Evolutionary conservation across 1,284 basidiomycete genomes (phyloP).

Genomic region (Porogramme epimiltina): DNA sequence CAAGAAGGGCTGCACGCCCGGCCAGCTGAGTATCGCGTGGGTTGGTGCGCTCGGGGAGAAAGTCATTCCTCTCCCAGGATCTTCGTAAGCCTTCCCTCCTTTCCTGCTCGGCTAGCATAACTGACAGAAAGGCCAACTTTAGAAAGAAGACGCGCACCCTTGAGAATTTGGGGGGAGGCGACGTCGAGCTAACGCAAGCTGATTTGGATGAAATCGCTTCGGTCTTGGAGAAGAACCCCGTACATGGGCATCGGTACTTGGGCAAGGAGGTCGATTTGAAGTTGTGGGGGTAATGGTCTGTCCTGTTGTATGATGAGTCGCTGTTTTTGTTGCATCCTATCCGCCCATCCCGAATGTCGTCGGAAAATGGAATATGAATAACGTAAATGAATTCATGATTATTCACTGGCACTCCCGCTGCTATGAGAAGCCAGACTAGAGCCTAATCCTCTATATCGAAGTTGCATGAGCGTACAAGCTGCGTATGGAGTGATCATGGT

Average conservation of each 20-base stretch:
- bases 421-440: too few relatives aligned
- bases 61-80: constrained; percentile 57
- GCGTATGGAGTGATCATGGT: too few relatives aligned
- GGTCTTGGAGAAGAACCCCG: constrained; percentile 24
- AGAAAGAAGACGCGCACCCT: constrained; percentile 39
- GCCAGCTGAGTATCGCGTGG: constrained; percentile 69
- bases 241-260: constrained; percentile 31
- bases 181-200: constrained; percentile 41
- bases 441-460: too few relatives aligned
- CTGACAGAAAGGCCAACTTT: too few relatives aligned
- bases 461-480: too few relatives aligned
- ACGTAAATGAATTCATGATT: too few relatives aligned
- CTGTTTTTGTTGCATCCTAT: too few relatives aligned
- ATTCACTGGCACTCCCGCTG: too few relatives aligned
- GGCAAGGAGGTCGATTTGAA: constrained; percentile 22
- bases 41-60: constrained; percentile 46
- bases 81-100: constrained; percentile 37
- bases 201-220: constrained; percentile 39
- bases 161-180: constrained; percentile 47
- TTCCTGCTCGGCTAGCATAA: neutral
- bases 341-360: too few relatives aligned
- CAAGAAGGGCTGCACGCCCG: constrained; percentile 50
- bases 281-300: constrained; percentile 27
- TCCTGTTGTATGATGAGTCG: too few relatives aligned
- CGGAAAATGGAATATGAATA: too few relatives aligned